Conservation (phyloP, 2,329 filamentous ascomycete species). For the Parastagonospora avenae region DNA sequence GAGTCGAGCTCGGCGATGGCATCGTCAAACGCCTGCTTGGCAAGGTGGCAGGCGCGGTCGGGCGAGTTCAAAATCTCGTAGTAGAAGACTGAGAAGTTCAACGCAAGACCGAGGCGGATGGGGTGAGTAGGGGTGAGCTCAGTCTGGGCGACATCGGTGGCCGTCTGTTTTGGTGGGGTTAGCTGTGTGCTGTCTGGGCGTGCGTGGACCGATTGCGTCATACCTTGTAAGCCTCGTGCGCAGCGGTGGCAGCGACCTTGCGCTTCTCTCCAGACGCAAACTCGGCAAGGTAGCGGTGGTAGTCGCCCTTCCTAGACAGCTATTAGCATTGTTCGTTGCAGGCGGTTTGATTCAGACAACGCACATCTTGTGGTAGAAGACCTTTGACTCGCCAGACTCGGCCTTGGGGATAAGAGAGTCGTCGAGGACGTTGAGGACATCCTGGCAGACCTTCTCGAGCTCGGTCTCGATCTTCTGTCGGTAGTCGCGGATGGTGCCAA, state of each 20-base stretch:
- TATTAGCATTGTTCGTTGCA: constrained; percentile 19
- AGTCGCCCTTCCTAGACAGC: constrained; percentile 83
- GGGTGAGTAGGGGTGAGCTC: constrained; percentile 97
- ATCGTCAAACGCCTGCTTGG: constrained; percentile 99
- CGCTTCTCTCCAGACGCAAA: constrained; percentile 92
- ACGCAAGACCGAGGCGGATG: constrained; percentile 93
- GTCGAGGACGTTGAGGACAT: constrained; percentile 94
- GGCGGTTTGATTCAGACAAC: constrained; percentile 44
- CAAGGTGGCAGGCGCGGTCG: constrained; percentile 95
- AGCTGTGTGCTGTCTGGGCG: constrained; percentile 19
- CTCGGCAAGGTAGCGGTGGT: constrained; percentile 94
- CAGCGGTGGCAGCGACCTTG: constrained; percentile 83
- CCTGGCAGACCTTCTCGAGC: constrained; percentile 97
- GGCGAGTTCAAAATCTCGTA: constrained; percentile 99
- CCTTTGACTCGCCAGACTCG: constrained; percentile 96
- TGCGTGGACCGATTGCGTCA: constrained; percentile 40
- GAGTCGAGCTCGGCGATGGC: constrained; percentile 98
- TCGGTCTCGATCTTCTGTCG: constrained; percentile 98
- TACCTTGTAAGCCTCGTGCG: constrained; percentile 98
- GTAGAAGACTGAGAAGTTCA: constrained; percentile 99
- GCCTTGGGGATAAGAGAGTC: constrained; percentile 93
- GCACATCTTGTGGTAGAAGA: constrained; percentile 99
- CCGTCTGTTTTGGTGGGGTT: constrained; percentile 66
- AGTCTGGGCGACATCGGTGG: constrained; percentile 96
- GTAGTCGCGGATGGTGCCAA: constrained; percentile 92